Percentiles rank a stretch among this genome's conserved stretches.
Evolutionary conservation across 176 grass and related monocot genomes (phyloP).

Genomic region (Phragmites australis): DNA sequence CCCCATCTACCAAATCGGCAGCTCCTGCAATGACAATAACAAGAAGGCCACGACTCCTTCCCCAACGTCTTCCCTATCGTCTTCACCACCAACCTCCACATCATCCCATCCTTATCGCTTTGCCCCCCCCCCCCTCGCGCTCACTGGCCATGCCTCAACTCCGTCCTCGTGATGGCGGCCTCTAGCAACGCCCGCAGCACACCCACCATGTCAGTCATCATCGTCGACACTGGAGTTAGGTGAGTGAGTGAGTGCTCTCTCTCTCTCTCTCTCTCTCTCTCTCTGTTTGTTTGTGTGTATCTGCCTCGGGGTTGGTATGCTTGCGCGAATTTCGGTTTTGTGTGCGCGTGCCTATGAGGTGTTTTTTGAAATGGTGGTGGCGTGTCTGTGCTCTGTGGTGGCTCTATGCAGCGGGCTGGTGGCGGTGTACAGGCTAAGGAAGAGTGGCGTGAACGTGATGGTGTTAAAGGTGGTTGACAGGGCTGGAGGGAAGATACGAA

Average conservation of each 20-base stretch:
- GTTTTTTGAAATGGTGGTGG: constrained; percentile 41
- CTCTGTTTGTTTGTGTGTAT: not conserved
- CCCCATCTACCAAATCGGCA: too few relatives aligned
- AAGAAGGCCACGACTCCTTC: too few relatives aligned
- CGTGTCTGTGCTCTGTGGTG: not conserved
- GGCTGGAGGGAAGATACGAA: constrained; percentile 87
- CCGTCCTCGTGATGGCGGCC: constrained; percentile 55
- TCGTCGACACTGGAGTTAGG: constrained; percentile 68
- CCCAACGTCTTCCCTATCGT: too few relatives aligned
- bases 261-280: not conserved
- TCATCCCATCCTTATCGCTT: constrained; percentile 14
- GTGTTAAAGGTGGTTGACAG: constrained; percentile 76
- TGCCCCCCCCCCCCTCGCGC: constrained; percentile 18
- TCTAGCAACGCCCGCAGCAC: constrained; percentile 37
- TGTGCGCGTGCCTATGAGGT: constrained; percentile 7
- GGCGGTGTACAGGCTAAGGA: constrained; percentile 82
- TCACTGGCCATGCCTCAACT: not conserved
- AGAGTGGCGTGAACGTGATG: constrained; percentile 71
- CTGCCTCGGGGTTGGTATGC: not conserved
- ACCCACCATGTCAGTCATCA: constrained; percentile 52
- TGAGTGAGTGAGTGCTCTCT: constrained; percentile 12
- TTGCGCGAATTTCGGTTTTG: not conserved
- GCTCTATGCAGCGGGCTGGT: constrained; percentile 66
- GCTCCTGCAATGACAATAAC: too few relatives aligned
- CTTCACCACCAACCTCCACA: too few relatives aligned